These are phyloP conservation scores for Chiua sp. DNA, from an alignment of 1,284 basidiomycete species.

Conservation along the genomic window DNA sequence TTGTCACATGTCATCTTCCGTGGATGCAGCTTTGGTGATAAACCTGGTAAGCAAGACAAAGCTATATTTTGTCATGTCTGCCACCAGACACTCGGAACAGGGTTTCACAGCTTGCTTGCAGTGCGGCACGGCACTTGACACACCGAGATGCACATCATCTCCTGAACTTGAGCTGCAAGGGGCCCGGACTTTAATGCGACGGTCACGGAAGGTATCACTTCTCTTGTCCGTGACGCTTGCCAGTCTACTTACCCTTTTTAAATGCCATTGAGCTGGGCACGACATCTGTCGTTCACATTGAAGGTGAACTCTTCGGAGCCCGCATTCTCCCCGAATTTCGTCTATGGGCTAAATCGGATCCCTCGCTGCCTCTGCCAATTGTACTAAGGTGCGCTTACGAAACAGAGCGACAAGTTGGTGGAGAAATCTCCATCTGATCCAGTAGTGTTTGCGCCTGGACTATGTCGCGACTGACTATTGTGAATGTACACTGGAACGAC, in stretches of 20 bases:
- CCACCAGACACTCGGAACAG: too few relatives aligned
- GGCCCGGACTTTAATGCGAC: too few relatives aligned
- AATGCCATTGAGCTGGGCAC: neutral
- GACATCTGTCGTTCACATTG: neutral
- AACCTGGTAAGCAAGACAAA: too few relatives aligned
- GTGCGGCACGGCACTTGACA: too few relatives aligned
- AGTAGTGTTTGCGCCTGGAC: neutral
- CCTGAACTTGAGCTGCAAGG: too few relatives aligned
- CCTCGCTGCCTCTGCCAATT: neutral
- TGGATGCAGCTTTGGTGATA: too few relatives aligned
- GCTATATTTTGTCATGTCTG: too few relatives aligned
- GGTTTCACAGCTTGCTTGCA: too few relatives aligned
- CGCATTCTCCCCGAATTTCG: neutral
- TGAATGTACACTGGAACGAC: neutral
- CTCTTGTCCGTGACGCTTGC: too few relatives aligned
- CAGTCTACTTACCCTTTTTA: too few relatives aligned
- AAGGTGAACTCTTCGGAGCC: neutral
- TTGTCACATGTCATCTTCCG: neutral
- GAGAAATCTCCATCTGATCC: neutral
- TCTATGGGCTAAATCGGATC: neutral
- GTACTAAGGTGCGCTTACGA: neutral
- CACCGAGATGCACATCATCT: too few relatives aligned
- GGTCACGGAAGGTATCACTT: neutral
- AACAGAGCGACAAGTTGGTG: neutral
- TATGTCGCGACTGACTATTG: conserved; percentile 1